Base-by-base conservation (phyloP, 768 basidiomycete species). In the Pleurotus eryngii region DNA sequence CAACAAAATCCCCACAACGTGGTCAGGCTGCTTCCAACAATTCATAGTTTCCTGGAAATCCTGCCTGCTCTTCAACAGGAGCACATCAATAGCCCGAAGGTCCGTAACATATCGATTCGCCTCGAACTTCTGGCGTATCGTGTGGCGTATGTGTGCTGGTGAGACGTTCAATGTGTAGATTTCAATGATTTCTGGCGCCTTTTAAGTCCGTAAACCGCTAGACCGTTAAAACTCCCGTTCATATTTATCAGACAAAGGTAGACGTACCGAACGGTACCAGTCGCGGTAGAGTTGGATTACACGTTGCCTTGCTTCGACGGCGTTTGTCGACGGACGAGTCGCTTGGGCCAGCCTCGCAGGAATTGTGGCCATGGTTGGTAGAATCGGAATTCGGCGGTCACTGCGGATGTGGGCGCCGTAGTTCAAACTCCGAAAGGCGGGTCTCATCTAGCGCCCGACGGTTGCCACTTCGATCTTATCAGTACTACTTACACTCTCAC, bases 31-130 rank as follows among this genome's bases (percentile, higher is more conserved):
- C 67, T 95, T 95, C 95, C 95, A 98, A 64, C 82, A 83, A 68
- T 98, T 98, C 79, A 97, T 78, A 53, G 89, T 88, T 79, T 98
- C 96, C 78, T 98, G 96, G 67, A 85, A 92, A 63, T 98, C 94
- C 74, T 86, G 89, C 61, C 85, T 78, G 53, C 83, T 80, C 78
- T 98, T 98, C 67, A 89, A 80, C 40, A 97, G 67, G 64, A 98
- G 78, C 46, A 96, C 75, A 69, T 99, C 94, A 68, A 98, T 84
- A 20, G 89, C 84, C 56, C 85, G 83, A 24, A 82, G 74, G 74
- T 98, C 92, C 46, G 86, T 84, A 39, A 97, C 85, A 64, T 89
- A 77, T 55, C 87, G 82, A 77, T 96, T 90, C 60, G 80, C 78
- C 71, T 98, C 96, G 63, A 96, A 98, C 58, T 86, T 83, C 64